Evolutionary conservation across 371 early-diverging fungal species (phyloP), one percentile per base, ranked within the genome.

Genomic region (Syncephalastrum sp.): DNA sequence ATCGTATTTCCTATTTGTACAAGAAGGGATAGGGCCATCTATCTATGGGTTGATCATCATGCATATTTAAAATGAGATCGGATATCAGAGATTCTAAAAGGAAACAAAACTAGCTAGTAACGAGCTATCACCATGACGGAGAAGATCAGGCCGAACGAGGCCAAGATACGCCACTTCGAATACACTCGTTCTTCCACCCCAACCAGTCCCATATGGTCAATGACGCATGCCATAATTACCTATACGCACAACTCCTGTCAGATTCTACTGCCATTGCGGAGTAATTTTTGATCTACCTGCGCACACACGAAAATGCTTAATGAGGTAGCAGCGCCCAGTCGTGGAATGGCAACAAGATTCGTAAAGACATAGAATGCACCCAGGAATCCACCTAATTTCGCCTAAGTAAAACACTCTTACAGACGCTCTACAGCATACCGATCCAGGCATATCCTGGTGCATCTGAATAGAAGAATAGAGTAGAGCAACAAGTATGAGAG

Each of bases 141-240:
- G 42, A 69, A 70, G 16, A 81, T 63, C 25, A 83, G 60, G 8
- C 80, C 83, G 43, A 78, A 33, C 24, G 77, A 77, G 15, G 76
- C 82, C 21, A 83, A 43, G 7, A 75, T 71, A 29, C 82, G 73
- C 82, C 81, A 81, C 13, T 72, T 23, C 25, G 75, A 75, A 43
- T 67, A 81, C 7, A 64, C 55, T 25, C 77, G 62, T 56, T 70
- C 64, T 14, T 59, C 51, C 2, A 66, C 67, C 16, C 70, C 67
- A 4, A 66, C 50, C 3, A 66, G 21, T 4, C 51, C 70, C 17
- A 42, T 47, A 47, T 70, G 56, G 44, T 70, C 70, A 25, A 70
- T 60, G 5, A 70, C 16, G 24, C 61, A 64, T 5, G 67, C 70
- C 44, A 63, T 57, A 19, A 70, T 70, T 17, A 70, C 61, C 69